phyloP scores from a whole-genome alignment of 139 green algal genomes.

The Nannochloris sp. region DNA sequence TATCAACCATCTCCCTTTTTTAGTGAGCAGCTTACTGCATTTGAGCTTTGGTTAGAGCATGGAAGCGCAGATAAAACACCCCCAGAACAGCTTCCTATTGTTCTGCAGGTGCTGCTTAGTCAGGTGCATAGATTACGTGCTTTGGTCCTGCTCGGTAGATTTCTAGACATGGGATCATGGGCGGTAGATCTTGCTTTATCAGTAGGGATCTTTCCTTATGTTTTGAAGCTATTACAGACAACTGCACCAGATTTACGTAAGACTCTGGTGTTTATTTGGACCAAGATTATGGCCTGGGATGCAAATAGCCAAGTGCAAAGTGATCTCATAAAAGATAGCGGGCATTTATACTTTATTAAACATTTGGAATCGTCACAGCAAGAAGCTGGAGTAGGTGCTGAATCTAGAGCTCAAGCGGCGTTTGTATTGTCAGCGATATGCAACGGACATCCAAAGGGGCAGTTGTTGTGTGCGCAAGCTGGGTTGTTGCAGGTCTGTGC shows the following conservation, averaged over 20 bases:
- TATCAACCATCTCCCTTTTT: constrained; percentile 83
- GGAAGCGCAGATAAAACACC: constrained; percentile 73
- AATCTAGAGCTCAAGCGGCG: constrained; percentile 60
- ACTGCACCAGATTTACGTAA: constrained; percentile 81
- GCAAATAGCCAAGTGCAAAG: constrained; percentile 65
- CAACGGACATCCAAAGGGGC: constrained; percentile 59
- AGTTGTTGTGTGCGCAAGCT: constrained; percentile 34
- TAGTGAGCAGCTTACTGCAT: constrained; percentile 94
- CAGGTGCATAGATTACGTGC: constrained; percentile 91
- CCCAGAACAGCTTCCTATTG: constrained; percentile 97
- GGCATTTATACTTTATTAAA: constrained; percentile 95
- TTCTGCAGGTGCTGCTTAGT: constrained; percentile 95
- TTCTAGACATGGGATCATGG: constrained; percentile 97
- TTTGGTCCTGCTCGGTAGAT: constrained; percentile 88
- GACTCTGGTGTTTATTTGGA: constrained; percentile 98
- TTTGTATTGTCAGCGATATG: constrained; percentile 93
- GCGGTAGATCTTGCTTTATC: constrained; percentile 93
- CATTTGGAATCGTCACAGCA: constrained; percentile 77
- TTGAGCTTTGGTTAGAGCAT: constrained; percentile 95
- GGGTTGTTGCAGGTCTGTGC: constrained; percentile 31
- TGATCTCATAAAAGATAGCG: constrained; percentile 93
- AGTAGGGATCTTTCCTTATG: constrained; percentile 99
- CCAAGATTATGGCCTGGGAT: constrained; percentile 96
- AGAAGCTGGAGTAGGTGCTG: constrained; percentile 30
- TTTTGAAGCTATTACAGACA: constrained; percentile 99